Evolutionary conservation across 2,329 filamentous ascomycete species (phyloP), one percentile per base, ranked within the genome.

Genomic region (Phyllosticta capitalensis): DNA sequence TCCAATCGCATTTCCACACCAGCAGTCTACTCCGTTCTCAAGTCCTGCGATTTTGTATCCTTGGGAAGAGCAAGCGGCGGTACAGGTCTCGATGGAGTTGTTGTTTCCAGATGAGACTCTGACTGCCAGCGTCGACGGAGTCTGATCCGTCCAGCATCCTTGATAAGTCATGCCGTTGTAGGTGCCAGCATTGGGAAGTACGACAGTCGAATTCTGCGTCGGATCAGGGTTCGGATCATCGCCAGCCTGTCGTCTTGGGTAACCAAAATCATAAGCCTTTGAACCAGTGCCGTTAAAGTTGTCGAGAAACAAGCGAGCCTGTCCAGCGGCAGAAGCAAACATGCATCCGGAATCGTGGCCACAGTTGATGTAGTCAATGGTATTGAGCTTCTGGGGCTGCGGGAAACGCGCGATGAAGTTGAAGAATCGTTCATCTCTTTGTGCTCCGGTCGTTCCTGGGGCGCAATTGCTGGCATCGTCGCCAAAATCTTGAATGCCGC

Each of bases 371-470:
- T 71, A 68, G 56, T 74, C 72, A 12, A 74, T 65, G 1, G 71
- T 74, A 54, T 70, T 66, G 55, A 69, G 71, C 10, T 61, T 62
- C 0, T 55, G 30, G 9, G 69, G 63, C 48, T 64, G 62, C 2
- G 69, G 68, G 60, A 73, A 72, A 9, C 64, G 65, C 52, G 69
- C 67, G 66, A 73, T 71, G 63, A 71, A 72, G 64, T 73, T 69
- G 67, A 73, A 72, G 64, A 74, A 74, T 6, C 72, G 69, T 64
- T 74, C 72, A 55, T 73, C 69, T 6, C 72, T 67, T 38, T 74
- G 69, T 10, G 58, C 57, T 12, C 72, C 72, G 9, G 69, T 68
- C 0, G 70, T 69, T 9, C 45, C 55, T 2, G 72, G 70, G 3
- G 65, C 69, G 58, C 72, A 74, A 14, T 33, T 61, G 10, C 65